Evolutionary conservation across 306 rosid genomes (phyloP).

Genomic region (Cucurbita pepo): DNA sequence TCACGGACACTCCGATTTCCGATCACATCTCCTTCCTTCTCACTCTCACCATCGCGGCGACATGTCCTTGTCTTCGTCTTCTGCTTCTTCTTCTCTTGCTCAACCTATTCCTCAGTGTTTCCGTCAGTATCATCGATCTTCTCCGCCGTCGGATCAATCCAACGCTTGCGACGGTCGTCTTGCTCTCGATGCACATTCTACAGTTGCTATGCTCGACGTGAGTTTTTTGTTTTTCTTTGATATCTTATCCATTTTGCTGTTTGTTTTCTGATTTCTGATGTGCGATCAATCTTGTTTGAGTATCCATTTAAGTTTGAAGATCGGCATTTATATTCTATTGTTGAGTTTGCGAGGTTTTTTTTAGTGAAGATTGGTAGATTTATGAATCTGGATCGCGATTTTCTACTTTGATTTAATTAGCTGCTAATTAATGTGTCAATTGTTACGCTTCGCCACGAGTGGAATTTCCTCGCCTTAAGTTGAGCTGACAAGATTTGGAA

Average conservation of each 20-base stretch:
- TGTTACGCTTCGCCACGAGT: not conserved
- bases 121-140: not conserved
- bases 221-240: not conserved
- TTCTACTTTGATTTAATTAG: not conserved
- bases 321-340: not conserved
- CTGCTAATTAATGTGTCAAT: not conserved
- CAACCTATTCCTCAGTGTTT: not conserved
- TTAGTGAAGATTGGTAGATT: not conserved
- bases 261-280: not conserved
- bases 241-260: not conserved
- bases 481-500: not conserved
- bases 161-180: not conserved
- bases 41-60: slow-evolving; percentile 10
- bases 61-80: not conserved
- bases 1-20: slow-evolving; percentile 16
- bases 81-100: not conserved
- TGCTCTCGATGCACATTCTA: not conserved
- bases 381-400: slow-evolving; percentile 1
- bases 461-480: not conserved
- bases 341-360: not conserved
- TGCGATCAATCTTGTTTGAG: not conserved
- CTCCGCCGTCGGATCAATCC: not conserved
- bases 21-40: slow-evolving; percentile 14
- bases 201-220: not conserved
- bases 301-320: not conserved